phyloP scores from a whole-genome alignment of 148 eudicot genomes.

The Agrostemma githago region DNA sequence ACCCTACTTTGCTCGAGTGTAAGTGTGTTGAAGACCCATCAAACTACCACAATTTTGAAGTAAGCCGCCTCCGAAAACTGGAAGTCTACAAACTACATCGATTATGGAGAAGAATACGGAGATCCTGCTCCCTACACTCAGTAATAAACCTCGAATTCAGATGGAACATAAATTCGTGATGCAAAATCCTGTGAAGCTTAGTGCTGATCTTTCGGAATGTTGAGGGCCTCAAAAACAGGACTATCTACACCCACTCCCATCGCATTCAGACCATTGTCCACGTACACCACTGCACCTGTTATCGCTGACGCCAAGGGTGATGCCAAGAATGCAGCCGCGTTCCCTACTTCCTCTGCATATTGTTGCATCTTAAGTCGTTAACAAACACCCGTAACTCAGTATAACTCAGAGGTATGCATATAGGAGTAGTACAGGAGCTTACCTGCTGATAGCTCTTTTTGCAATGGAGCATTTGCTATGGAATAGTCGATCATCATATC shows the following conservation, averaged over 20 bases:
- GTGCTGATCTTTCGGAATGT: constrained; percentile 58
- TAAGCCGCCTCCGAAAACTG: background rate
- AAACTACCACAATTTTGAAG: background rate
- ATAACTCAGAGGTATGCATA: no score
- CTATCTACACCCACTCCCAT: constrained; percentile 98
- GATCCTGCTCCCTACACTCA: no score
- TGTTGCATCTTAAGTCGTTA: background rate
- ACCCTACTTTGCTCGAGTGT: background rate
- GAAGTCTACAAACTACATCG: background rate
- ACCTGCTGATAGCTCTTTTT: constrained; percentile 91
- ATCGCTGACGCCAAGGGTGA: constrained; percentile 97
- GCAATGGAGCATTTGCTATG: constrained; percentile 73
- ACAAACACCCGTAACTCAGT: background rate
- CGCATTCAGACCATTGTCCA: constrained; percentile 88
- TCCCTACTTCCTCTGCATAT: constrained; percentile 86
- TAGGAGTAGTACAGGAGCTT: constrained; percentile 6
- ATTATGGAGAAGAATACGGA: no score
- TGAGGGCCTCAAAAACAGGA: constrained; percentile 64
- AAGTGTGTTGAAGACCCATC: background rate
- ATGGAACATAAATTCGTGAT: constrained; percentile 2
- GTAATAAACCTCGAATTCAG: background rate
- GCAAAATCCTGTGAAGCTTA: constrained; percentile 14
- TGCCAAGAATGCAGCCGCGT: constrained; percentile 88
- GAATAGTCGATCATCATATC: constrained; percentile 98
- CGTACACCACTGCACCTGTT: constrained; percentile 85